Percentiles rank a stretch among this genome's conserved stretches.
Conservation (phyloP, 805 yeast genomes). For the Zygosaccharomyces rouxii region DNA sequence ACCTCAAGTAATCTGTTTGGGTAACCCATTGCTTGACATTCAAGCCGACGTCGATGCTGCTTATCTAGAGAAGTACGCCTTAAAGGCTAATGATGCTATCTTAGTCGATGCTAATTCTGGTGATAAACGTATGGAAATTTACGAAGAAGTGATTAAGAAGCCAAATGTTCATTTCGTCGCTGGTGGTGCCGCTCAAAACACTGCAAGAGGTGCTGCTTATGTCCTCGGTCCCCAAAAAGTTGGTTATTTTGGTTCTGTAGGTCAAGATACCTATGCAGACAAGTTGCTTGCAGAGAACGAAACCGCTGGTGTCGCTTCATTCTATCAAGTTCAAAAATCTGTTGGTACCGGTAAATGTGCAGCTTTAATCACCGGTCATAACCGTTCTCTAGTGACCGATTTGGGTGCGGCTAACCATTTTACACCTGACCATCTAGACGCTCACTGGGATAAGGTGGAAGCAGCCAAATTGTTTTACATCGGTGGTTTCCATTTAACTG, state of each 20-base stretch:
- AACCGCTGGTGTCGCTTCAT: slow-evolving; percentile 81
- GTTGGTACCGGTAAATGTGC: slow-evolving; percentile 97
- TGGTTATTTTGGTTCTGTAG: slow-evolving; percentile 93
- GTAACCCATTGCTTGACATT: slow-evolving; percentile 87
- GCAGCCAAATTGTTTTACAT: slow-evolving; percentile 79
- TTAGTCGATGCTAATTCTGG: slow-evolving; percentile 53
- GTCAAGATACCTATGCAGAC: slow-evolving; percentile 83
- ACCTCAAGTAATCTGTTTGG: slow-evolving; percentile 64
- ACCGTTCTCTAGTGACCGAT: slow-evolving; percentile 94
- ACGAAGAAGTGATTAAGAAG: slow-evolving; percentile 64
- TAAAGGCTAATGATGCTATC: slow-evolving; percentile 92
- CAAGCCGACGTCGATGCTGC: slow-evolving; percentile 69
- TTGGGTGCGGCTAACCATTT: slow-evolving; percentile 97
- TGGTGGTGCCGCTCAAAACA: slow-evolving; percentile 99
- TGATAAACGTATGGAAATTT: slow-evolving; percentile 81
- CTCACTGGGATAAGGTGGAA: slow-evolving; percentile 83
- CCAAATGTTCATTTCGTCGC: slow-evolving; percentile 71
- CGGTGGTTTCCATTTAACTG: slow-evolving; percentile 99
- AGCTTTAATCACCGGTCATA: slow-evolving; percentile 78
- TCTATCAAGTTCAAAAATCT: slow-evolving; percentile 74
- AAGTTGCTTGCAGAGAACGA: slow-evolving; percentile 77
- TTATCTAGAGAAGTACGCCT: slow-evolving; percentile 71
- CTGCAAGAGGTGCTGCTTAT: slow-evolving; percentile 98
- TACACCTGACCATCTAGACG: slow-evolving; percentile 80
- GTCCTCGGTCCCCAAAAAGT: slow-evolving; percentile 76